phyloP scores from a whole-genome alignment of 164 flowering plant genomes.

The Piper betle region DNA sequence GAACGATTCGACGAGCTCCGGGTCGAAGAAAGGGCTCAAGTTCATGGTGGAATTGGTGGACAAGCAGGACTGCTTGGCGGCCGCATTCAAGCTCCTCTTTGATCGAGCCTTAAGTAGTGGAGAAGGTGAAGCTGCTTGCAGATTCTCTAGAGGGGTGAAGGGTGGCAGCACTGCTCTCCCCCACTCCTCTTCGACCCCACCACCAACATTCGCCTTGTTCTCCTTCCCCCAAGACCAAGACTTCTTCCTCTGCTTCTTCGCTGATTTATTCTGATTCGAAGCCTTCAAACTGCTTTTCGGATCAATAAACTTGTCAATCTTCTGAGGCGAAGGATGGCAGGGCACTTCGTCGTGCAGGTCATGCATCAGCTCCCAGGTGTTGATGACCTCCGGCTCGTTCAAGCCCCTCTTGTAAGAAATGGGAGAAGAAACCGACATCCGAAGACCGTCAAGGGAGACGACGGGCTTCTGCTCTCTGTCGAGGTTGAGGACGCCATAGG shows the following conservation, averaged over 20 bases:
- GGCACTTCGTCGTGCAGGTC: slow-evolving; percentile 42
- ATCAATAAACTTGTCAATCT: slow-evolving; percentile 33
- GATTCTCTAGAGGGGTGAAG: slow-evolving; percentile 18
- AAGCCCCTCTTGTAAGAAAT: slow-evolving; percentile 1
- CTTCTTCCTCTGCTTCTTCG: slow-evolving; percentile 42
- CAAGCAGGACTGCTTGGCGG: slow-evolving; percentile 19
- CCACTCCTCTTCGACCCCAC: slow-evolving; percentile 4
- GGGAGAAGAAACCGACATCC: slow-evolving; percentile 24
- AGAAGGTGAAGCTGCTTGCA: background rate
- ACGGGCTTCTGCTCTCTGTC: slow-evolving; percentile 13
- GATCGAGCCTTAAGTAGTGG: background rate
- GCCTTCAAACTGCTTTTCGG: slow-evolving; percentile 25
- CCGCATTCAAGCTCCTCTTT: slow-evolving; percentile 12
- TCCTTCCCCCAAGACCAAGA: slow-evolving; percentile 50
- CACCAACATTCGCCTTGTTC: slow-evolving; percentile 24
- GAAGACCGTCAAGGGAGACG: slow-evolving; percentile 8
- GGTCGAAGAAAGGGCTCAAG: slow-evolving; percentile 69
- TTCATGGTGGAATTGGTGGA: slow-evolving; percentile 24
- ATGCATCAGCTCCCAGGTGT: slow-evolving; percentile 82
- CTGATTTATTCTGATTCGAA: slow-evolving; percentile 22
- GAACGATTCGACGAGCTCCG: slow-evolving; percentile 43
- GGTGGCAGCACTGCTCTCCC: slow-evolving; percentile 22
- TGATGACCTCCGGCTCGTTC: slow-evolving; percentile 63
- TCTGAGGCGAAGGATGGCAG: slow-evolving; percentile 19
- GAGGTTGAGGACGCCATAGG: slow-evolving; percentile 66